Percentiles rank a stretch among this genome's conserved stretches.
Evolutionary conservation across 1,139 yeast genomes (phyloP).

Genomic region (Chernovozyma aurita): DNA sequence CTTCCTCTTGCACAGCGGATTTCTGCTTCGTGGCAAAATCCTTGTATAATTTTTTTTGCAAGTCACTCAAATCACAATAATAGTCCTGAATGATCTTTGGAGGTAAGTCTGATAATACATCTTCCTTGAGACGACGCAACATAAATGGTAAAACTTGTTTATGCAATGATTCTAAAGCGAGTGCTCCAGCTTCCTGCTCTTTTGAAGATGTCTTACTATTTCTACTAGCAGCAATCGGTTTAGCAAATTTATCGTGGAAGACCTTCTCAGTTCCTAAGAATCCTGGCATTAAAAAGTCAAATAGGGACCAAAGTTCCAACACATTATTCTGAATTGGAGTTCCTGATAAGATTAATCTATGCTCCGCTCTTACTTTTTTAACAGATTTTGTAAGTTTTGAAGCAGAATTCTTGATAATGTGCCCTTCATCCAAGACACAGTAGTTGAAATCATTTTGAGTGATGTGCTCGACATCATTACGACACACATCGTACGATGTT

Average conservation of each 20-base stretch:
- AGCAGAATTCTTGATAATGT: conserved; percentile 86
- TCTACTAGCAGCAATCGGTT: conserved; percentile 93
- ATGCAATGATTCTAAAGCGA: conserved; percentile 92
- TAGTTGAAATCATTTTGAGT: conserved; percentile 73
- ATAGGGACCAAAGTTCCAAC: conserved; percentile 92
- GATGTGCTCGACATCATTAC: conserved; percentile 78
- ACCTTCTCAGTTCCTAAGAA: conserved; percentile 92
- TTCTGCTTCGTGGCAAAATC: conserved; percentile 92
- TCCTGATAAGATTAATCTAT: conserved; percentile 86
- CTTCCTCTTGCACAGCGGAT: conserved; percentile 61
- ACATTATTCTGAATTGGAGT: conserved; percentile 98
- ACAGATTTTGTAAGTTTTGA: conserved; percentile 89
- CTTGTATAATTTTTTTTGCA: conserved; percentile 81
- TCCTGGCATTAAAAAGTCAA: conserved; percentile 98
- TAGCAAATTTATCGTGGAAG: conserved; percentile 93
- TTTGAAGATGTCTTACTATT: conserved; percentile 87
- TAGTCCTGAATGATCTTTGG: conserved; percentile 98
- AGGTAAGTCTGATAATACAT: conserved; percentile 91
- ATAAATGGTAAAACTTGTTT: conserved; percentile 95
- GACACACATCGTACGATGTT: conserved; percentile 92
- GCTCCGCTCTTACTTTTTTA: conserved; percentile 77
- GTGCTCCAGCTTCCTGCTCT: conserved; percentile 96
- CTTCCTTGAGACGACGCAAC: conserved; percentile 93
- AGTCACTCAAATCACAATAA: conserved; percentile 89
- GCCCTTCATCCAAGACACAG: conserved; percentile 97